These are phyloP conservation scores for Bryoerythrophyllum caledonicum DNA, from an alignment of 225 moss, liverwort and hornwort species.

Conservation along the genomic window DNA sequence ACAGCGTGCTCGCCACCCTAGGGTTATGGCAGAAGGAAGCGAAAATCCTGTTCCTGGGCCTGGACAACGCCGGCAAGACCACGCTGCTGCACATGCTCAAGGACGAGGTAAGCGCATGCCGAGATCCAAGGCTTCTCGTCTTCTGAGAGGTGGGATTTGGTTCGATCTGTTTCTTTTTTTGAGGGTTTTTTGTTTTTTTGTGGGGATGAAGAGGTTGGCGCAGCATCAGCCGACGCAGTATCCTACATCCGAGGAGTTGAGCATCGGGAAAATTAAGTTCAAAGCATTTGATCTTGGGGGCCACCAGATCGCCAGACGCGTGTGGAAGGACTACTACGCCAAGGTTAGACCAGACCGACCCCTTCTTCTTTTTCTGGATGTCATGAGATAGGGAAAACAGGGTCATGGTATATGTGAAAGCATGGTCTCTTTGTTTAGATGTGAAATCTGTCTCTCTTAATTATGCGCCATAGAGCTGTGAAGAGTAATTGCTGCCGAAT, in stretches of 20 bases:
- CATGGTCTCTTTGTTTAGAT: too few species aligned
- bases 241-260: conserved; percentile 97
- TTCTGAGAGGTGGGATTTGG: not conserved
- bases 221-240: conserved; percentile 99
- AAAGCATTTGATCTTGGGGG: conserved; percentile 99
- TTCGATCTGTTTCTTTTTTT: conserved; percentile 7
- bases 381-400: conserved; percentile 1
- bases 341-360: conserved; percentile 71
- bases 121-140: too few species aligned
- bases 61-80: conserved; percentile 97
- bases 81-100: conserved; percentile 93
- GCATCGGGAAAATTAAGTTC: conserved; percentile 99
- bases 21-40: conserved; percentile 98
- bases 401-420: not conserved
- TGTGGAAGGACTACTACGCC: conserved; percentile 99
- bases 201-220: conserved; percentile 73
- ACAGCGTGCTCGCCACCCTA: conserved; percentile 84
- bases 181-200: not conserved
- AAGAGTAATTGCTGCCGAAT: not conserved
- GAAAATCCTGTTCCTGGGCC: conserved; percentile 89
- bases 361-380: not conserved
- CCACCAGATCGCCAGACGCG: conserved; percentile 96
- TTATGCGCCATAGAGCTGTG: too few species aligned
- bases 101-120: conserved; percentile 87
- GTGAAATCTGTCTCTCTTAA: too few species aligned